phyloP scores from a whole-genome alignment of 129 eudicot species.

The Silybum marianum region DNA sequence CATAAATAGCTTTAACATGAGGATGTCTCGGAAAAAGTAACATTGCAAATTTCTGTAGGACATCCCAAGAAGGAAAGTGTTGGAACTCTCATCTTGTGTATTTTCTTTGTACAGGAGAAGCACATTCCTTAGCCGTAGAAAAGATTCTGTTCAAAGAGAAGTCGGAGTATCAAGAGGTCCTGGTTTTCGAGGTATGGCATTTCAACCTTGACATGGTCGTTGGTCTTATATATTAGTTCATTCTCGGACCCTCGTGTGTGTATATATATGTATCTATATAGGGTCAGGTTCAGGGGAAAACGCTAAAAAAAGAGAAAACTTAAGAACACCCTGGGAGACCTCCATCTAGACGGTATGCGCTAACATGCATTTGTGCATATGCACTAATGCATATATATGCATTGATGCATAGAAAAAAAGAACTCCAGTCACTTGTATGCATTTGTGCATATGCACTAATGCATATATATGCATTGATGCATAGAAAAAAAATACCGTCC shows the following conservation, averaged over 20 bases:
- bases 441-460: too few relatives aligned
- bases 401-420: too few relatives aligned
- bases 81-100: not conserved
- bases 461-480: too few relatives aligned
- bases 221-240: not conserved
- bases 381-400: too few relatives aligned
- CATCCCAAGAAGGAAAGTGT: not conserved
- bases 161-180: constrained; percentile 86
- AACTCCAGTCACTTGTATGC: too few relatives aligned
- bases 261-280: not conserved
- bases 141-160: constrained; percentile 70
- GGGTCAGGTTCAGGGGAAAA: too few relatives aligned
- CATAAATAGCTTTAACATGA: not conserved
- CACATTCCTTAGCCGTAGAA: constrained; percentile 81
- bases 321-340: too few relatives aligned
- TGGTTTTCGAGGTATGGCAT: constrained; percentile 81
- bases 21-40: not conserved
- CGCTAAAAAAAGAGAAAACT: too few relatives aligned
- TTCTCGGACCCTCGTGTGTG: not conserved
- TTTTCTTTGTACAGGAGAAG: constrained; percentile 71
- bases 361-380: too few relatives aligned
- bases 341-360: too few relatives aligned
- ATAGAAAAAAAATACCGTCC: too few relatives aligned
- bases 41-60: not conserved
- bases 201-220: not conserved